Base-by-base conservation (phyloP, 2,329 filamentous ascomycete species). In the Cryphonectria nitschkei region DNA sequence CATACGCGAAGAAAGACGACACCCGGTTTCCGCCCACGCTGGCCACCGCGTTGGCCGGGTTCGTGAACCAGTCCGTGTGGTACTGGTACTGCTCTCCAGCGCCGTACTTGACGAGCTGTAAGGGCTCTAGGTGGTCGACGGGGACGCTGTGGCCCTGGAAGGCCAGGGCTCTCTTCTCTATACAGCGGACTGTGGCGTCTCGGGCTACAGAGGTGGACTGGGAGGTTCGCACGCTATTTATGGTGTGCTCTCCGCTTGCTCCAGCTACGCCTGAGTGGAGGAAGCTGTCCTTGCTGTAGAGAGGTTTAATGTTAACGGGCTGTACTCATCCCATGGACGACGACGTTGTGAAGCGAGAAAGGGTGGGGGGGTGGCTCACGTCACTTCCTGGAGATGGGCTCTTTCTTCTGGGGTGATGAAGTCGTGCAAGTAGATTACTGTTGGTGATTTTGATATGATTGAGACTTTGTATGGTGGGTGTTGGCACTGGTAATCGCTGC, bases 11-110 rank as follows among this genome's bases (percentile, higher is more conserved):
- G 74, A 83, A 83, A 16, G 80, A 81, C 63, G 77, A 79, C 6
- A 78, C 70, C 4, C 81, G 77, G 73, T 83, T 82, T 5, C 81
- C 81, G 8, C 81, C 81, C 50, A 79, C 70, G 5, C 71, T 76
- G 11, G 77, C 76, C 1, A 77, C 76, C 29, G 79, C 77, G 52
- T 80, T 76, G 41, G 73, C 74, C 19, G 77, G 75, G 66, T 78
- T 77, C 22, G 77, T 78, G 74, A 81, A 82, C 81, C 81, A 82
- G 74, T 83, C 82, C n/a, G 79, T 81, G 73, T 83, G 82, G 73
- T 79, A 80, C 69, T 82, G 78, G 74, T 82, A 82, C 56, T 77
- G 79, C 72, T 82, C 80, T 13, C 80, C 80, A 11, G 72, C 69
- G 32, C 75, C 80, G 68, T 83, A 83, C 66, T 78, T 79, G 56